A percentile compares a stretch with the other conserved stretches of the same genome.
phyloP scores from a whole-genome alignment of 371 early-diverging fungal genomes.

The Mortierella sp. region DNA sequence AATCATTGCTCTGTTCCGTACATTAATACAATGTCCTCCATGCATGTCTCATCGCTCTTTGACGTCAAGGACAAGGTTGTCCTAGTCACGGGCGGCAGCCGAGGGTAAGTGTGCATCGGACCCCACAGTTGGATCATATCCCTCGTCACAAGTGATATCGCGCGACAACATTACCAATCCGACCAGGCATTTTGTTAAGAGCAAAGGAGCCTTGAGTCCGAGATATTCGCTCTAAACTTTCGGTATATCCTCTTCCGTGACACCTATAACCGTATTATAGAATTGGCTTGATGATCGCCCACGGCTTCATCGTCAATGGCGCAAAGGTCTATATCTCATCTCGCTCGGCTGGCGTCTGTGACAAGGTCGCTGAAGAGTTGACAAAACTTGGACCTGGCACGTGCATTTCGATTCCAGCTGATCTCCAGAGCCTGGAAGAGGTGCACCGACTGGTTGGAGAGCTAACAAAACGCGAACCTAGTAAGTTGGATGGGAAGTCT shows the following conservation, averaged over 20 bases:
- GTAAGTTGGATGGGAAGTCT: slow-evolving; percentile 54
- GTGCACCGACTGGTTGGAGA: slow-evolving; percentile 68
- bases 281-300: slow-evolving; percentile 79
- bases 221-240: too few species aligned
- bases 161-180: too few species aligned
- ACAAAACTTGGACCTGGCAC: slow-evolving; percentile 73
- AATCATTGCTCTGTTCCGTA: background rate
- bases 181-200: too few species aligned
- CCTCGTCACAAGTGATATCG: too few species aligned
- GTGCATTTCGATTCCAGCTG: slow-evolving; percentile 82
- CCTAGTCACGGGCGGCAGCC: slow-evolving; percentile 91
- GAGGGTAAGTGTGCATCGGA: too few species aligned
- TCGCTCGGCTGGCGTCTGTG: slow-evolving; percentile 72
- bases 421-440: slow-evolving; percentile 76
- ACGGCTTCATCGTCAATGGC: slow-evolving; percentile 79
- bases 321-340: slow-evolving; percentile 83
- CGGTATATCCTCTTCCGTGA: too few species aligned
- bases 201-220: too few species aligned
- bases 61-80: slow-evolving; percentile 89
- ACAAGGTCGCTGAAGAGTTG: slow-evolving; percentile 71
- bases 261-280: too few species aligned
- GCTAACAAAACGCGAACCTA: slow-evolving; percentile 68
- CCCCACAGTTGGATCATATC: too few species aligned
- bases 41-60: slow-evolving; percentile 66
- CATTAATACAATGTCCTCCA: slow-evolving; percentile 33